Evolutionary conservation across 2,329 filamentous ascomycete genomes (phyloP), one percentile per base, ranked within the genome.

Genomic region (Emmonsiellopsis sp.): DNA sequence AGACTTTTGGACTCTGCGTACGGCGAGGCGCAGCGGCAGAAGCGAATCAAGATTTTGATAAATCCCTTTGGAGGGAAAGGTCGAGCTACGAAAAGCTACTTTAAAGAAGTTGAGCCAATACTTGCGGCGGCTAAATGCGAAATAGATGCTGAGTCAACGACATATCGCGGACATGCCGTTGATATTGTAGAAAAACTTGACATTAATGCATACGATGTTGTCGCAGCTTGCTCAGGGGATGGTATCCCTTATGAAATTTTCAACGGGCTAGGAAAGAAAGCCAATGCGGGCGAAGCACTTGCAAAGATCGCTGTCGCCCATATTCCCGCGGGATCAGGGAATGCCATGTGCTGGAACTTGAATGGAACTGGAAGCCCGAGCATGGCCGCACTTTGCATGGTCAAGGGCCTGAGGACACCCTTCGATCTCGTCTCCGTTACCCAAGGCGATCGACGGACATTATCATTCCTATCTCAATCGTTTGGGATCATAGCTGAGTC

Each of bases 31-130:
- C 82, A 86, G 62, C 79, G 78, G 51, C 79, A 77, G 54, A 93
- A 90, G 69, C 83, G 88, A 46, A 84, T 93, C 57, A 95, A 93
- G 68, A 84, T 97, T 10, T 74, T 97, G 43, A 79, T 98, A 57
- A 98, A 98, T 68, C 93, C 93, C 0, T 86, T 91, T 62, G 88
- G 90, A 11, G 93, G 93, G 0, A 87, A 89, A 42, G 92, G 92
- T 13, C 74, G 75, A 42, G 92, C 90, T 1, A 73, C 81, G 56
- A 86, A 82, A 64, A 78, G 84, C 58, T 97, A 90, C 79, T 74
- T 83, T 53, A 79, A 78, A 44, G 79, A 92, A 58, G 86, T 91
- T 45, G 84, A 85, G 63, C 91, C 92, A 7, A 79, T 98, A 36
- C 84, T 98, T 56, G 81, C 84, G 13, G 90, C 90, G 0, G 91